Evolutionary conservation across 257 asterid species (phyloP), one percentile per base, ranked within the genome.

Genomic region (Echites panduratus): DNA sequence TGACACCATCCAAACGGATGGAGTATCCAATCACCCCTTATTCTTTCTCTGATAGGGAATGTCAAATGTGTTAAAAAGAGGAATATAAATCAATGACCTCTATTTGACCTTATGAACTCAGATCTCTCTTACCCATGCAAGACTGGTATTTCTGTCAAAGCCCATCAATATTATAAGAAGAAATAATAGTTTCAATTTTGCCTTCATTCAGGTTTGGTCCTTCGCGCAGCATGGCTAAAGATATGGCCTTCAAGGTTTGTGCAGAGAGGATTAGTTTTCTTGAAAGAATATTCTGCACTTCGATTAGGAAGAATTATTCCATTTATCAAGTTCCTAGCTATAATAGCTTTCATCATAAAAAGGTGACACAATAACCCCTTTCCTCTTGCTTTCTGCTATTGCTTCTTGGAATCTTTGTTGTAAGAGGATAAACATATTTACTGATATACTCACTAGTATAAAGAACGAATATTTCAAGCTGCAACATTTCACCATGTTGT

Each of bases 271-370:
- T n/a, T n/a, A n/a, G n/a, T n/a, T n/a, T n/a, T n/a, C n/a, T n/a
- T n/a, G n/a, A n/a, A n/a, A n/a, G n/a, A 68, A 68, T 75, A 75
- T 68, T 75, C 78, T 68, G 59, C 56, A 66, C 6, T 56, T 40
- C 48, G 79, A 76, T 76, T 61, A 64, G 61, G 76, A 40, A 62
- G 67, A 70, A 44, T 26, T 63, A 57, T 76, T 70, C 76, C 71
- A 62, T 38, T 12, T 54, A 70, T 76, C 76, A 76, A 70, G 75
- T 22, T 32, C 50, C 66, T 41, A 45, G n/a, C n/a, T n/a, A n/a
- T 32, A 68, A 48, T 43, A 41, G 50, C 49, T 29, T 27, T 66
- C 73, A 57, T 49, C 32, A 47, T 49, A 27, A 49, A 40, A n/a
- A 66, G 20, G n/a, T 38, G 35, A 59, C 9, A 58, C 16, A 40